Conservation (phyloP, 2,329 filamentous ascomycete genomes). For the Alternaria brassicae region DNA sequence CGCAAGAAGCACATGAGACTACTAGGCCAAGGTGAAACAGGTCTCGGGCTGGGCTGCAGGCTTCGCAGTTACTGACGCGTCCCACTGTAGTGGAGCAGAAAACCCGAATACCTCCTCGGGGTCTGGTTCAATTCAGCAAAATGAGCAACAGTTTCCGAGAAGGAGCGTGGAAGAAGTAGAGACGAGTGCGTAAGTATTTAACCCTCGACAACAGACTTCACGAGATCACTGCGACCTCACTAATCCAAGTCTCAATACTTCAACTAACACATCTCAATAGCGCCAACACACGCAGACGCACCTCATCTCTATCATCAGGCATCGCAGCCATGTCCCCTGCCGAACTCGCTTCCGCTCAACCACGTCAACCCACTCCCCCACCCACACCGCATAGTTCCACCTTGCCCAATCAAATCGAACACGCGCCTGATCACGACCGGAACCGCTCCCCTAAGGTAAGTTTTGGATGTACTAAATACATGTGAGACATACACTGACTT, state of each 20-base stretch:
- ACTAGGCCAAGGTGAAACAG: not conserved
- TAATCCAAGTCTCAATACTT: no score
- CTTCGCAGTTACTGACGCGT: not conserved
- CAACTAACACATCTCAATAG: not conserved
- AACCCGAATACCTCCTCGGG: not conserved
- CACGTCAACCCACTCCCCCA: not conserved
- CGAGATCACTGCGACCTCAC: not conserved
- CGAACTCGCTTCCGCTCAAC: not conserved
- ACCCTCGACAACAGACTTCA: not conserved
- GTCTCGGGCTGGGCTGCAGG: not conserved
- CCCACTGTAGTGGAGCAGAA: not conserved
- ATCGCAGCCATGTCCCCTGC: not conserved
- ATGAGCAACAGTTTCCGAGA: not conserved
- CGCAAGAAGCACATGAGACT: not conserved
- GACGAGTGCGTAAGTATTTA: conserved; percentile 7
- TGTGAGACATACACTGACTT: not conserved
- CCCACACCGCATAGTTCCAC: not conserved
- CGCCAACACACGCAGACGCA: not conserved
- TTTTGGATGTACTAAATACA: not conserved
- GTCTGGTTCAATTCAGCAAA: not conserved
- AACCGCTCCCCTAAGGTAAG: not conserved
- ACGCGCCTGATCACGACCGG: conserved; percentile 6
- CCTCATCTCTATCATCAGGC: conserved; percentile 4
- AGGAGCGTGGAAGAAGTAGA: conserved; percentile 7
- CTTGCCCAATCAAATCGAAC: conserved; percentile 4